Conservation (phyloP, 495 filamentous ascomycete species). For the Daldinia concentrica region DNA sequence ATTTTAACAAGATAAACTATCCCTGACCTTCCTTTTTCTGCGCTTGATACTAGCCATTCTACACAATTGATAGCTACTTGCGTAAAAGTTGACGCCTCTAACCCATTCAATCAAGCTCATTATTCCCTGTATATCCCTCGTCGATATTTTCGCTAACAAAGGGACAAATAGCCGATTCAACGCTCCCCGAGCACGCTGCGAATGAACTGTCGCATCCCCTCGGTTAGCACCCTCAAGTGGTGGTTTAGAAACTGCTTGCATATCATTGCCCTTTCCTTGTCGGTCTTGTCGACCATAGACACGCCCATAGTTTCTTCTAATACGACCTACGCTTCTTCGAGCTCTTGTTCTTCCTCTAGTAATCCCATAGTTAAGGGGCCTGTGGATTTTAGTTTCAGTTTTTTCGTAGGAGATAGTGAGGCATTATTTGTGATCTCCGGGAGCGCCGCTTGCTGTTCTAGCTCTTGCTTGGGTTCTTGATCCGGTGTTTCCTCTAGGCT, state of each 20-base stretch:
- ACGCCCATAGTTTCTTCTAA: not conserved
- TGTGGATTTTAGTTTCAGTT: not conserved
- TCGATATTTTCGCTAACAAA: not conserved
- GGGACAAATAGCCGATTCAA: not conserved
- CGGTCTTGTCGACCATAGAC: not conserved
- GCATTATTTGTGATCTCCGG: no score
- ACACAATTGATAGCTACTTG: not conserved
- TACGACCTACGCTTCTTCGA: conserved; percentile 4
- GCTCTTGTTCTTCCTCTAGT: not conserved
- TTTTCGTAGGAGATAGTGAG: not conserved
- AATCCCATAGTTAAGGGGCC: not conserved
- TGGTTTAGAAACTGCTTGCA: not conserved
- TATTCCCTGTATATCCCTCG: not conserved
- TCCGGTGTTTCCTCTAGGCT: no score
- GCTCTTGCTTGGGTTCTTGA: no score
- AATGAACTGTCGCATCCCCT: not conserved
- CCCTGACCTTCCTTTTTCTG: not conserved
- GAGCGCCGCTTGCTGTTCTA: no score
- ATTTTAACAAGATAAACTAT: no score
- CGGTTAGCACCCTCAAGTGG: not conserved
- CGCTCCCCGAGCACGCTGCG: not conserved
- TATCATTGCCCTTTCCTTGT: not conserved
- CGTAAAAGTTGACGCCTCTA: not conserved
- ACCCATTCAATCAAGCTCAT: not conserved
- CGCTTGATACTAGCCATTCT: not conserved